phyloP scores from a whole-genome alignment of 179 eudicot genomes.

The Pouteria campechiana region DNA sequence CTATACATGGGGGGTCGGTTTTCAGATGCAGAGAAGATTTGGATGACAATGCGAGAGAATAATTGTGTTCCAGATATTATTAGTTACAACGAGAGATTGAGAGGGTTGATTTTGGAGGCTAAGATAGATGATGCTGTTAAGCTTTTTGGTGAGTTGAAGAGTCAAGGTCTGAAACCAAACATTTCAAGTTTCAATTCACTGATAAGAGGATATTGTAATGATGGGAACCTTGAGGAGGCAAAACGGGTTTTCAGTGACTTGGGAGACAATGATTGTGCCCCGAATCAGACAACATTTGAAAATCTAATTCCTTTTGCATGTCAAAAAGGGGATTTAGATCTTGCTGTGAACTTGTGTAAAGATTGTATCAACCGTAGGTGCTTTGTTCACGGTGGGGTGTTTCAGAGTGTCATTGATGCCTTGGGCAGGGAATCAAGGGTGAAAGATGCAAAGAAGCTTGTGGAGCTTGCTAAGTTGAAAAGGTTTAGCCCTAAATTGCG shows the following conservation, averaged over 20 bases:
- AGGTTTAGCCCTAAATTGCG: no score
- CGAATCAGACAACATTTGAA: slow-evolving; percentile 19
- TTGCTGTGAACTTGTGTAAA: slow-evolving; percentile 37
- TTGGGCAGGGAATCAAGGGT: slow-evolving; percentile 17
- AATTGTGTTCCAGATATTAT: slow-evolving; percentile 30
- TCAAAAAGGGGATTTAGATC: slow-evolving; percentile 30
- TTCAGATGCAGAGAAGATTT: slow-evolving; percentile 41
- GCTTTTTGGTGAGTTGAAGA: slow-evolving; percentile 22
- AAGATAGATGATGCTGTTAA: slow-evolving; percentile 27
- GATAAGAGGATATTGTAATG: slow-evolving; percentile 34
- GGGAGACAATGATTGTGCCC: slow-evolving; percentile 15
- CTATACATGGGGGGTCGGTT: slow-evolving; percentile 24
- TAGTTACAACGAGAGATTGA: slow-evolving; percentile 37
- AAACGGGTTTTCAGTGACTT: slow-evolving; percentile 42
- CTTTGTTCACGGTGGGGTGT: slow-evolving; percentile 13
- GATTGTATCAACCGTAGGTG: slow-evolving; percentile 9
- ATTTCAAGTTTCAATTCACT: slow-evolving; percentile 30
- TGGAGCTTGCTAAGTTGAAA: slow-evolving; percentile 23
- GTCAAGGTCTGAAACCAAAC: slow-evolving; percentile 30
- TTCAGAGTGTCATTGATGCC: slow-evolving; percentile 40
- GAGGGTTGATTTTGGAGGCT: slow-evolving; percentile 26
- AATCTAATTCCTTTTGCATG: slow-evolving; percentile 35
- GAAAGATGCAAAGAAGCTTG: slow-evolving; percentile 29
- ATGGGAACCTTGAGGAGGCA: slow-evolving; percentile 34
- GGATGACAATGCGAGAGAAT: slow-evolving; percentile 29